Base-by-base conservation (phyloP, 2,329 filamentous ascomycete species). In the Elsinoe australis region DNA sequence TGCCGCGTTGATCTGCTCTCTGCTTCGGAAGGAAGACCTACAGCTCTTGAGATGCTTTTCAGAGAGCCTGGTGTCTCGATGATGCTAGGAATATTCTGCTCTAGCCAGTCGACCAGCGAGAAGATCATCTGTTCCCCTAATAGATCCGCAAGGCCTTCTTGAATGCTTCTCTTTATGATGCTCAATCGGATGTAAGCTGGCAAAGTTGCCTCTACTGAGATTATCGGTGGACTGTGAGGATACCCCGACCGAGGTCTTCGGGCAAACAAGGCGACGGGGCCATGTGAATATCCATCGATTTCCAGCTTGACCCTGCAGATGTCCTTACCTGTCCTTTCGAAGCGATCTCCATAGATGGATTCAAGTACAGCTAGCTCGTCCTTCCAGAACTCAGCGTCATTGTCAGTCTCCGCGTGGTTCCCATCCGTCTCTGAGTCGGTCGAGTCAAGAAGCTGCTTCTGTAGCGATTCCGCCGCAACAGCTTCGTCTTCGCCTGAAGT, bases 131-230 rank as follows among this genome's bases (percentile, higher is more conserved):
- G 85, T 60, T 94, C 87, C 18, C 87, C 90, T 10, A 82, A 68
- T 22, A 94, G 74, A 21, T 80, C 79, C 42, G 81, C 75, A 42
- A 79, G 71, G 2, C 88, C 81, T 60, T 90, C 80, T 3, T 77
- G 71, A 4, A 95, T 70, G 1, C 83, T 80, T 64, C 85, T 82
- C 56, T 86, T 83, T 58, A 92, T 79, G 29, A 95, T 82, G 59
- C 88, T 95, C 8, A 98, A 73, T 52, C 90, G 86, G 60, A 96
- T 94, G 59, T 98, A 95, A 3, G 92, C 87, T 15, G 92, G 92
- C 9, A 96, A 74, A 8, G 78, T 67, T 9, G 69, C 68, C 45
- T 77, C 76, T 24, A 95, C 73, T 2, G 82, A 79, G 28, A 95
- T 69, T 7, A 94, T 76, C 1, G 82, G 72, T 69, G 79, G 65